Percentiles rank a stretch among this genome's conserved stretches.
These are phyloP conservation scores for thale cress (Arabidopsis thaliana) DNA, from an alignment of 345 rosid species.

Conservation along the genomic window TAIR10.1 NC_003074.8:21180501-21181000, in stretches of 20 bases:
- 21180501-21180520: slow-evolving; percentile 62
- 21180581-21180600: slow-evolving; percentile 81
- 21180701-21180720: not conserved
- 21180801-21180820: slow-evolving; percentile 26
- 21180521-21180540: slow-evolving; percentile 50
- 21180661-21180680: slow-evolving; percentile 24
- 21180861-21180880: slow-evolving; percentile 10
- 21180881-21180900: not conserved
- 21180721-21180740: slow-evolving; percentile 56
- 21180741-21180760: slow-evolving; percentile 61
- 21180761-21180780: slow-evolving; percentile 34
- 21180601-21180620: slow-evolving; percentile 69
- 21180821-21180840: not conserved
- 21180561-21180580: slow-evolving; percentile 58
- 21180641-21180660: slow-evolving; percentile 61
- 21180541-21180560: slow-evolving; percentile 55
- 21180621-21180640: slow-evolving; percentile 54
- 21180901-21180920: not conserved
- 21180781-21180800: slow-evolving; percentile 36
- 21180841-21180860: slow-evolving; percentile 17
- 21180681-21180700: not conserved
- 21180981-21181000: too few relatives aligned
- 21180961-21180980: too few relatives aligned
- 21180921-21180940: not conserved
- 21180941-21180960: too few relatives aligned